Evolutionary conservation across 495 filamentous ascomycete genomes (phyloP).

Genomic region (Xylaria castorea): DNA sequence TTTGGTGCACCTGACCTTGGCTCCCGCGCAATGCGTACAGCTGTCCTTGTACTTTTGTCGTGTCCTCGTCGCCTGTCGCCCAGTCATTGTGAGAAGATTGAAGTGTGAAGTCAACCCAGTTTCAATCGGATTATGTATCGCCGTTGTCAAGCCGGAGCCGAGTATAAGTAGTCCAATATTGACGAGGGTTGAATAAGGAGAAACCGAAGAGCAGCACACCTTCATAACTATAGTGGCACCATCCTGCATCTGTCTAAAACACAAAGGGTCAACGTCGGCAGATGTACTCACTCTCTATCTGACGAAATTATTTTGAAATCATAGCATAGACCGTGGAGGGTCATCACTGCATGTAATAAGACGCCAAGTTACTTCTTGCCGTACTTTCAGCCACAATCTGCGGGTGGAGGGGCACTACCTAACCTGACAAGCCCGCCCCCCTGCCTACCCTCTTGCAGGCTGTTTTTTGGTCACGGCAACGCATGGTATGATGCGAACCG

Average conservation of each 20-base stretch:
- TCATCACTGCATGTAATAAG: conserved; percentile 24
- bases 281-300: conserved; percentile 21
- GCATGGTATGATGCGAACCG: conserved; percentile 21
- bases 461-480: conserved; percentile 5
- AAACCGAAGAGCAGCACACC: conserved; percentile 19
- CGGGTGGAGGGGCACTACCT: conserved; percentile 19
- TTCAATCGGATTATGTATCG: conserved; percentile 12
- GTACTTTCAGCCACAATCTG: conserved; percentile 29
- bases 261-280: conserved; percentile 21
- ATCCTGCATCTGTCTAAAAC: conserved; percentile 27
- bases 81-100: conserved; percentile 27
- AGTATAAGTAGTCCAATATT: conserved; percentile 30
- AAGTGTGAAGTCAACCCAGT: conserved; percentile 12
- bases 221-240: conserved; percentile 26
- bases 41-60: conserved; percentile 34
- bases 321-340: conserved; percentile 19
- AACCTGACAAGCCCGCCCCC: conserved; percentile 21
- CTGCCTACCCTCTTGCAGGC: conserved; percentile 9
- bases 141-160: conserved; percentile 21
- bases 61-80: conserved; percentile 30
- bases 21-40: conserved; percentile 30
- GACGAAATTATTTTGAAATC: conserved; percentile 24
- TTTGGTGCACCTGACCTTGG: conserved; percentile 31
- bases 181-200: conserved; percentile 20
- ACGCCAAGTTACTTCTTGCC: conserved; percentile 22